Conservation (phyloP, 2,329 filamentous ascomycete genomes). For the Ophiognomonia clavigignenti-juglandacearum region DNA sequence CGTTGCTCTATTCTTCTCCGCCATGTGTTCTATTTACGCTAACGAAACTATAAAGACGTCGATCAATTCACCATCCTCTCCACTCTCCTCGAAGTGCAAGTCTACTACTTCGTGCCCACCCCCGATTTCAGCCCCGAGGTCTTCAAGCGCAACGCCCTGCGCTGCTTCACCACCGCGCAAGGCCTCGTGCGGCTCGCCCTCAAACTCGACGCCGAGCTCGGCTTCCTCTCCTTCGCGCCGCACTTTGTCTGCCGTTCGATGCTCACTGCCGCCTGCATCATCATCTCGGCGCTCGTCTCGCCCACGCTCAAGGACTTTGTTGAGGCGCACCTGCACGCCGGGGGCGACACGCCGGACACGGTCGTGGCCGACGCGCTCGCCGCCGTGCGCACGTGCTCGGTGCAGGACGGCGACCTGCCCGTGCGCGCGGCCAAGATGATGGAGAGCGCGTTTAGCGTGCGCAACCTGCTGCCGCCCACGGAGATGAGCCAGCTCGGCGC, state of each 20-base stretch:
- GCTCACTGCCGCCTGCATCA: conserved; percentile 39
- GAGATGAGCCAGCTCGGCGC: conserved; percentile 32
- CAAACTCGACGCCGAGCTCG: conserved; percentile 34
- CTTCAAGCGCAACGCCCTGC: conserved; percentile 40
- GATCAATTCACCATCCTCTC: conserved; percentile 44
- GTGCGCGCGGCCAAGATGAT: conserved; percentile 40
- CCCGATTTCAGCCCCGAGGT: conserved; percentile 32
- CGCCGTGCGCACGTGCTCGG: conserved; percentile 36
- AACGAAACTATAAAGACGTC: conserved; percentile 31
- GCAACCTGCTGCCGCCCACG: conserved; percentile 31
- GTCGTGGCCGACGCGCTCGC: conserved; percentile 24
- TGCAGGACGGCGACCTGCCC: conserved; percentile 45
- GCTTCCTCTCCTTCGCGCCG: conserved; percentile 41
- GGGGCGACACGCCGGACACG: conserved; percentile 8
- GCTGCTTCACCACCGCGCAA: conserved; percentile 43
- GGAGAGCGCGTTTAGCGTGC: conserved; percentile 43
- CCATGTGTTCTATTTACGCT: neutral
- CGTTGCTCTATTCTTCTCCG: neutral
- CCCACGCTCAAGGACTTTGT: conserved; percentile 32
- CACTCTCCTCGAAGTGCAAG: conserved; percentile 48
- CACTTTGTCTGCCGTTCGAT: conserved; percentile 45
- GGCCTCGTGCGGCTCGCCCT: conserved; percentile 37
- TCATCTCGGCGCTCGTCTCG: conserved; percentile 41
- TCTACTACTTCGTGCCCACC: conserved; percentile 45
- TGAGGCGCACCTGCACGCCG: conserved; percentile 25